Evolutionary conservation across 139 green algal species (phyloP).

Genomic region (Volvox africanus): DNA sequence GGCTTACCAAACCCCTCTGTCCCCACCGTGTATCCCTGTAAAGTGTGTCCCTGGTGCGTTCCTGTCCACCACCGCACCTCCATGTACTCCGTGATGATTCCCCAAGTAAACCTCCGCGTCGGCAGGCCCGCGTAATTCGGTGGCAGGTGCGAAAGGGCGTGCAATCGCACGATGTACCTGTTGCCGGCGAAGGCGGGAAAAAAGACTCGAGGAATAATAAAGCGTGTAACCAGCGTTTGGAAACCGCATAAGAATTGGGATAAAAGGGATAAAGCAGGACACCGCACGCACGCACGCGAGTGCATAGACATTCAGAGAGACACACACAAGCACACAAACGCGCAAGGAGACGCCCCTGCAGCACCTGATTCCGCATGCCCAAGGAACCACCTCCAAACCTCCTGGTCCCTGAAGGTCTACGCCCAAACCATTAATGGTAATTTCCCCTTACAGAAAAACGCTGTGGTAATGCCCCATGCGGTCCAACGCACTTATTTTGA

Average conservation of each 20-base stretch:
- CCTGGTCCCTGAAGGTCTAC: too few species aligned
- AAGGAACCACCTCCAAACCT: too few species aligned
- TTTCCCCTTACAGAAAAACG: too few species aligned
- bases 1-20: neutral
- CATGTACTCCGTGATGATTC: conserved; percentile 39
- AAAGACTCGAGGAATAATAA: neutral
- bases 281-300: too few species aligned
- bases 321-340: too few species aligned
- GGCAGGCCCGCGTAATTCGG: conserved; percentile 28
- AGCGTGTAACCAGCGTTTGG: neutral
- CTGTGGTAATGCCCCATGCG: too few species aligned
- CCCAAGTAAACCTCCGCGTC: conserved; percentile 43
- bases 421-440: too few species aligned
- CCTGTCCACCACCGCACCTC: conserved; percentile 9
- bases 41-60: neutral
- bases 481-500: conserved; percentile 25
- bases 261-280: too few species aligned
- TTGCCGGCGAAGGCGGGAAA: too few species aligned
- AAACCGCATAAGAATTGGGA: neutral
- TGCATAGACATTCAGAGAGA: too few species aligned
- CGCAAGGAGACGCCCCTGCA: too few species aligned
- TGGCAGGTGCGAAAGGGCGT: conserved; percentile 37
- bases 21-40: neutral
- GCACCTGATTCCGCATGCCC: too few species aligned
- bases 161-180: conserved; percentile 37